These are phyloP conservation scores for Epichloe brachyelytri DNA, from an alignment of 2,329 filamentous ascomycete genomes.

Conservation along the genomic window DNA sequence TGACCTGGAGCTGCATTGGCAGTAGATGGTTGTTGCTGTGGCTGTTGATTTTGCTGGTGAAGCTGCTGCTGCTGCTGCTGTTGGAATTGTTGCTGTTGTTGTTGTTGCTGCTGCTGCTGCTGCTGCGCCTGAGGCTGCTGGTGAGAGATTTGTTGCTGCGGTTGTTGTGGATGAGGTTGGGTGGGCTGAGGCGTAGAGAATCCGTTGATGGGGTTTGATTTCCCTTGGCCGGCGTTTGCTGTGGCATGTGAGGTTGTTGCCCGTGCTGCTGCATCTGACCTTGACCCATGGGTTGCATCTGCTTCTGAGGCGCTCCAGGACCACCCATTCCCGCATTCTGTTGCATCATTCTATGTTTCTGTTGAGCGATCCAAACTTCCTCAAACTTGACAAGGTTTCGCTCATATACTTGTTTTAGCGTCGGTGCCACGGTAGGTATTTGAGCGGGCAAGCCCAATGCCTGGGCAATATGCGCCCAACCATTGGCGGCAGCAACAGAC, in stretches of 20 bases:
- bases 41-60: slow-evolving; percentile 6
- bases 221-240: slow-evolving; percentile 28
- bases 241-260: slow-evolving; percentile 22
- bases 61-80: slow-evolving; percentile 2
- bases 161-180: slow-evolving; percentile 8
- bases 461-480: slow-evolving; percentile 62
- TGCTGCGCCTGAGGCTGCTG: slow-evolving; percentile 2
- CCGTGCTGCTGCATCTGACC: slow-evolving; percentile 20
- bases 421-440: slow-evolving; percentile 51
- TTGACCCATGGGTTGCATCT: slow-evolving; percentile 25
- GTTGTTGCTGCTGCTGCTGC: not conserved
- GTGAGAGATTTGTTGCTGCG: slow-evolving; percentile 6
- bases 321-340: slow-evolving; percentile 19
- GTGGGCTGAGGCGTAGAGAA: slow-evolving; percentile 22
- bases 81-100: not conserved
- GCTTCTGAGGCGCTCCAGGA: slow-evolving; percentile 18
- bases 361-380: slow-evolving; percentile 46
- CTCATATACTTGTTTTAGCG: slow-evolving; percentile 64
- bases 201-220: slow-evolving; percentile 25
- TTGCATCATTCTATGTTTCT: slow-evolving; percentile 38
- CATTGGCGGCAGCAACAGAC: slow-evolving; percentile 53
- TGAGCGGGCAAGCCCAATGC: slow-evolving; percentile 51
- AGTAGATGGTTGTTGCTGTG: slow-evolving; percentile 15
- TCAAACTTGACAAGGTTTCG: slow-evolving; percentile 68
- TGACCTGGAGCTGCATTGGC: slow-evolving; percentile 20